These are phyloP conservation scores for Hirsutella thompsonii DNA, from an alignment of 2,329 filamentous ascomycete species.

Conservation along the genomic window DNA sequence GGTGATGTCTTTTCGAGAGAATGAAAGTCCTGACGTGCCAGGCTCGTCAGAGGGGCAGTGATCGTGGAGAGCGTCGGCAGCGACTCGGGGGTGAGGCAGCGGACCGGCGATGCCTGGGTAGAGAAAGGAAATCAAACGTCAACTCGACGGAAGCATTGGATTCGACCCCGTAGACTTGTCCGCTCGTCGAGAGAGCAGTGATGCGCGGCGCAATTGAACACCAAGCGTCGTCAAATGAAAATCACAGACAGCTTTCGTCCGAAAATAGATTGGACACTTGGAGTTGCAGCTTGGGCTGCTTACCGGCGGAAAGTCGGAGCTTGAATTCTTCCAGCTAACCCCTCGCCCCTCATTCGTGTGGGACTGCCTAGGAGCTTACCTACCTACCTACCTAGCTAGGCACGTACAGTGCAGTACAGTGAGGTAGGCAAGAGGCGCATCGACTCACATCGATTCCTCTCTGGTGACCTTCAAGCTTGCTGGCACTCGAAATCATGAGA, in stretches of 20 bases:
- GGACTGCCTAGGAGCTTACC: too few relatives aligned
- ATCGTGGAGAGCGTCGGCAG: not conserved
- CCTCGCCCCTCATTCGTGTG: not conserved
- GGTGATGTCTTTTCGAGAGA: too few relatives aligned
- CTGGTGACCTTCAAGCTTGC: too few relatives aligned
- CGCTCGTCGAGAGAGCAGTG: not conserved
- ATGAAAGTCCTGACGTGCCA: not conserved
- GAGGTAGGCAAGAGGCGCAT: too few relatives aligned
- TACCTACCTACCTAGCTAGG: too few relatives aligned
- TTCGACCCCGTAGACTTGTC: not conserved
- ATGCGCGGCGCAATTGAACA: not conserved
- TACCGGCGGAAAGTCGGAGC: constrained; percentile 17
- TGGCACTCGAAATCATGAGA: too few relatives aligned
- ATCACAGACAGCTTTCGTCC: not conserved
- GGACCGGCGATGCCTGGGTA: not conserved
- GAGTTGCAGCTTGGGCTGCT: not conserved
- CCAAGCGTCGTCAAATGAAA: not conserved
- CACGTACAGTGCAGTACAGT: too few relatives aligned
- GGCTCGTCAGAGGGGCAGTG: not conserved
- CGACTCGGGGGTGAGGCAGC: not conserved
- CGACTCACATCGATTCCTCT: too few relatives aligned
- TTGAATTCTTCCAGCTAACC: constrained; percentile 4
- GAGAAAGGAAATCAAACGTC: not conserved
- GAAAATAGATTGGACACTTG: not conserved
- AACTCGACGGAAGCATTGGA: not conserved